Evolutionary conservation across 345 rosid species (phyloP).

Genomic region (Salix arbutifolia): DNA sequence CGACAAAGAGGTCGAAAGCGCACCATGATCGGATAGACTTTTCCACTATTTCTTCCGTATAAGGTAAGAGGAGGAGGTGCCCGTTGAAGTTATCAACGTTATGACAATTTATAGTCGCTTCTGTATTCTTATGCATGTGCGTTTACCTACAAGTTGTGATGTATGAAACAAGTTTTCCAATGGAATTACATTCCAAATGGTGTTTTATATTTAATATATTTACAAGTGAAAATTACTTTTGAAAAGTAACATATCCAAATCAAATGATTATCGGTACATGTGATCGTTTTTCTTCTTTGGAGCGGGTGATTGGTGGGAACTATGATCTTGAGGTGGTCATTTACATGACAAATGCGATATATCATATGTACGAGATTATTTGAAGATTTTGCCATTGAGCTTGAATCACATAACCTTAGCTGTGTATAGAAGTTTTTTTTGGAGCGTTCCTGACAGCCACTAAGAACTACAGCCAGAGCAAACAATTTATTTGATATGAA

Average conservation of each 20-base stretch:
- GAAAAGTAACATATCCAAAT: background rate
- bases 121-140: background rate
- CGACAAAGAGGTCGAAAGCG: slow-evolving; percentile 91
- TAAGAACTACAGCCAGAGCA: background rate
- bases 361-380: background rate
- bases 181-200: too few relatives aligned
- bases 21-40: slow-evolving; percentile 78
- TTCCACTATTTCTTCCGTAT: background rate
- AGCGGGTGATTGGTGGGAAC: background rate
- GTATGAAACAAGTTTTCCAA: background rate
- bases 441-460: background rate
- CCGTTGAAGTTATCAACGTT: background rate
- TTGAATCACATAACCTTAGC: background rate
- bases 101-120: background rate
- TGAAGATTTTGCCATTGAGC: background rate
- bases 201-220: too few relatives aligned
- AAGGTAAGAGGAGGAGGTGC: background rate
- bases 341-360: background rate
- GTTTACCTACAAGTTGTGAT: background rate
- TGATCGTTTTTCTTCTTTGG: background rate
- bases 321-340: background rate
- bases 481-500: background rate
- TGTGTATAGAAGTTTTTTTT: background rate
- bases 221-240: too few relatives aligned
- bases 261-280: background rate